These are phyloP conservation scores for Geoglossum glabrum DNA, from an alignment of 495 filamentous ascomycete genomes.

Conservation along the genomic window DNA sequence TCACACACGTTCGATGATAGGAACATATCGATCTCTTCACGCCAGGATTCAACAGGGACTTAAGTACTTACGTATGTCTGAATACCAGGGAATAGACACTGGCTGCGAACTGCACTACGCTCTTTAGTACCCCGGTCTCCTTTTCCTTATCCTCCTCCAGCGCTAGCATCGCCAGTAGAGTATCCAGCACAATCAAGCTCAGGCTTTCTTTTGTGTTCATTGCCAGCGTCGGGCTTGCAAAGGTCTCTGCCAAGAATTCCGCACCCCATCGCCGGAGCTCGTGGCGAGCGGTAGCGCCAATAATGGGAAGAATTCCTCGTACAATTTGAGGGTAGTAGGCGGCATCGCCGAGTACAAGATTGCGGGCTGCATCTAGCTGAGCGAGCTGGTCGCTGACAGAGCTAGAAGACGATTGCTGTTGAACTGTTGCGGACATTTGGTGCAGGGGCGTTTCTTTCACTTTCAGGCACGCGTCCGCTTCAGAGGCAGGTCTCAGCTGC, in stretches of 20 bases:
- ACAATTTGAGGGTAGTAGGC: conserved; percentile 77
- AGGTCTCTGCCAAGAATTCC: conserved; percentile 90
- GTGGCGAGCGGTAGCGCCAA: conserved; percentile 48
- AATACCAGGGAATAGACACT: conserved; percentile 83
- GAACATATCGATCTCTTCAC: not conserved
- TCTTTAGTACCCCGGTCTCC: conserved; percentile 59
- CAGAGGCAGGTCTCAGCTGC: not conserved
- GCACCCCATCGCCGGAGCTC: conserved; percentile 89
- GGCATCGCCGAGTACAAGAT: conserved; percentile 65
- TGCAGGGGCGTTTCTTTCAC: not conserved
- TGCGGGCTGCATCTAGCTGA: conserved; percentile 72
- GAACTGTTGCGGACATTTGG: not conserved
- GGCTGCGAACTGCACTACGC: conserved; percentile 63
- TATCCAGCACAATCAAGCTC: conserved; percentile 49
- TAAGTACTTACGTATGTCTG: conserved; percentile 68
- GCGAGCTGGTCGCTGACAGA: conserved; percentile 40
- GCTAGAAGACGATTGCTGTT: conserved; percentile 11
- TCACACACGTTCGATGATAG: not conserved
- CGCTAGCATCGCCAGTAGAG: conserved; percentile 51
- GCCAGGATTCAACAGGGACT: not conserved
- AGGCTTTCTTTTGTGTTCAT: conserved; percentile 56
- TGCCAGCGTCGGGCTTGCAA: conserved; percentile 63
- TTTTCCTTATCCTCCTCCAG: conserved; percentile 43
- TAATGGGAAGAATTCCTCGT: conserved; percentile 72
- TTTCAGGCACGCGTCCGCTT: not conserved